Base-by-base conservation (phyloP, 2,329 filamentous ascomycete species). In the Pseudopithomyces maydicus region DNA sequence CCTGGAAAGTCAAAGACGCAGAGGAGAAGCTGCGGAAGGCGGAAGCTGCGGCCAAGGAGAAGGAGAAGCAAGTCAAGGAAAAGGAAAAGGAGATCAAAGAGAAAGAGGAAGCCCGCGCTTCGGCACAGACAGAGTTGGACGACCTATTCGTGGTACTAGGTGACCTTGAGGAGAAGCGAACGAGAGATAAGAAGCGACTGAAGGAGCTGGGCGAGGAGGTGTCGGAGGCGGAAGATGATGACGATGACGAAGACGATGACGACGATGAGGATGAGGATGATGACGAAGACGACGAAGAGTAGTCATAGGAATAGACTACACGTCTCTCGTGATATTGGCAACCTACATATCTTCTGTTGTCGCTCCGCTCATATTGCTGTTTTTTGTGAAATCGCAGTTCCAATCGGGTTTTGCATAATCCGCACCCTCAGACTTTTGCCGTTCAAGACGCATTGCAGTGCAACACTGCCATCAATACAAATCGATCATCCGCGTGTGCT, bases 121-220 rank as follows among this genome's bases (percentile, higher is more conserved):
- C 69, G 23, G 73, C 66, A 17, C 72, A 80, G 61, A 73, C 76
- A 49, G 79, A 81, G 62, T 56, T 83, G 35, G 80, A 82, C 56
- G 79, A 80, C 58, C 64, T 81, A 59, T 77, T 84, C 55, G 79
- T 82, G 48, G 69, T 80, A 3, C 74, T 81, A 29, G 75, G 78
- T 3, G 80, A 82, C 56, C 69, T 82, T 22, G 78, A 82, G 67
- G 76, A 79, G 56, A 80, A 81, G 72, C 57, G 74, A 58, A 61
- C 62, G 8, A 72, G 65, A 33, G 77, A 79, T 48, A 75, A 77
- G 73, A 78, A 80, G 74, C 77, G 79, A 42, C 75, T 81, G 49
- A 80, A 81, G 50, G 78, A 79, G 57, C 69, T 80, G 2, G 73
- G 77, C 22, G 64, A 82, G 48, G 75, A 80, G 38, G 70, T 82